Evolutionary conservation across 108 stramenopile species (phyloP).

Genomic region (Skeletonema potamos): DNA sequence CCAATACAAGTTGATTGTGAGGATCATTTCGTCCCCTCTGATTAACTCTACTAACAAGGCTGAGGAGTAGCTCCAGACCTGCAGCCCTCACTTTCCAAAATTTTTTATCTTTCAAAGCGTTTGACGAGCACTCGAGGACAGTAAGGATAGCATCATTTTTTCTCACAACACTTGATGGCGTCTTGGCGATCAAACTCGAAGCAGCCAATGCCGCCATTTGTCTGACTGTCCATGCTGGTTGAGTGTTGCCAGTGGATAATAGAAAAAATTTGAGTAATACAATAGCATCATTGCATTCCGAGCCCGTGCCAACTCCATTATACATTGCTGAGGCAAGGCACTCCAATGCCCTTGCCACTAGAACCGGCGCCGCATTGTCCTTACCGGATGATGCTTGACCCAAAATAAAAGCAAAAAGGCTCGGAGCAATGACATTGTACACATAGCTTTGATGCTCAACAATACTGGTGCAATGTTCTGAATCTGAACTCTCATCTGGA

Average conservation of each 20-base stretch:
- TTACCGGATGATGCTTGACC: slow-evolving; percentile 11
- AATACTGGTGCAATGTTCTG: slow-evolving; percentile 1
- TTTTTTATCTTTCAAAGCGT: slow-evolving; percentile 69
- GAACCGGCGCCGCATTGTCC: slow-evolving; percentile 47
- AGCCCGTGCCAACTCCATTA: slow-evolving; percentile 47
- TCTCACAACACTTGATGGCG: slow-evolving; percentile 36
- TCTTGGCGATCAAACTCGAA: slow-evolving; percentile 49
- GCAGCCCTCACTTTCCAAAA: slow-evolving; percentile 79
- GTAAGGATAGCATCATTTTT: slow-evolving; percentile 35
- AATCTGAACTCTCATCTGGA: slow-evolving; percentile 4
- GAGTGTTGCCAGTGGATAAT: slow-evolving; percentile 24
- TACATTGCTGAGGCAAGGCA: slow-evolving; percentile 63
- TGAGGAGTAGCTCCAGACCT: slow-evolving; percentile 48
- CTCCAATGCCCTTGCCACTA: slow-evolving; percentile 69
- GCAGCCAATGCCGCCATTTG: slow-evolving; percentile 54
- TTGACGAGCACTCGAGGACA: slow-evolving; percentile 45
- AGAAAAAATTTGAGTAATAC: slow-evolving; percentile 21
- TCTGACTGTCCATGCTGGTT: slow-evolving; percentile 47
- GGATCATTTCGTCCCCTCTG: slow-evolving; percentile 14
- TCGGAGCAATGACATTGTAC: slow-evolving; percentile 34
- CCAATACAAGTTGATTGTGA: slow-evolving; percentile 56
- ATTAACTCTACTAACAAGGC: slow-evolving; percentile 28
- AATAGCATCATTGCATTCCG: slow-evolving; percentile 10
- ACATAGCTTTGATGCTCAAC: slow-evolving; percentile 17
- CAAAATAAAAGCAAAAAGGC: slow-evolving; percentile 30